Conservation (phyloP, 2,329 filamentous ascomycete species). For the Clonostachys rhizophaga region DNA sequence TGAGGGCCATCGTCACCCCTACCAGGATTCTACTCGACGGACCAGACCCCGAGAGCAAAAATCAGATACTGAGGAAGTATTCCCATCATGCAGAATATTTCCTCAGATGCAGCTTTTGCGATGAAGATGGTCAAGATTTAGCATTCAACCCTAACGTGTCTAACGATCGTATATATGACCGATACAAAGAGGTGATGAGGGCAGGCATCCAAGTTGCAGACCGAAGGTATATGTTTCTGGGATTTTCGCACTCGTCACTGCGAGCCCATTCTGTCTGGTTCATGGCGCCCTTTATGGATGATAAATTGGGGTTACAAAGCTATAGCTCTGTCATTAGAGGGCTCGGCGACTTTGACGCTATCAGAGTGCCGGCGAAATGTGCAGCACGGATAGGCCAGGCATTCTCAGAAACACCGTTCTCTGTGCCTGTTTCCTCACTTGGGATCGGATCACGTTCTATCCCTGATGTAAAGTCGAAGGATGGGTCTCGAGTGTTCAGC, state of each 20-base stretch:
- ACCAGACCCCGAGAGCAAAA: slow-evolving; percentile 63
- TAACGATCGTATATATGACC: slow-evolving; percentile 43
- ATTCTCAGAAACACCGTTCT: slow-evolving; percentile 69
- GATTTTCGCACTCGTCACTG: slow-evolving; percentile 76
- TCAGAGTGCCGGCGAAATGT: slow-evolving; percentile 48
- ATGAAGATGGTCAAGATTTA: slow-evolving; percentile 66
- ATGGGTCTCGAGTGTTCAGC: slow-evolving; percentile 60
- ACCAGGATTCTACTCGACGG: slow-evolving; percentile 51
- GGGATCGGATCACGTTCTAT: slow-evolving; percentile 28
- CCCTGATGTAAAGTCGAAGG: slow-evolving; percentile 43
- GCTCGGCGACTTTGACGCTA: slow-evolving; percentile 45
- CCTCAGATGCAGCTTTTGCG: slow-evolving; percentile 66
- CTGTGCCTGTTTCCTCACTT: slow-evolving; percentile 42
- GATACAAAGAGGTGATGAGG: slow-evolving; percentile 57
- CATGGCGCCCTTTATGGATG: slow-evolving; percentile 38
- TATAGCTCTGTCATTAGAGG: slow-evolving; percentile 36
- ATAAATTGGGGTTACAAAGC: slow-evolving; percentile 20
- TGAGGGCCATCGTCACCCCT: slow-evolving; percentile 56
- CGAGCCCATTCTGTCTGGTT: slow-evolving; percentile 68
- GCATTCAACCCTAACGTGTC: slow-evolving; percentile 46
- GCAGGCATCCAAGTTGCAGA: slow-evolving; percentile 60
- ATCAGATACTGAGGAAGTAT: slow-evolving; percentile 67
- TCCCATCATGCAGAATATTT: slow-evolving; percentile 56
- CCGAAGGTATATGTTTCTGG: slow-evolving; percentile 60
- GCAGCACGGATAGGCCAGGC: slow-evolving; percentile 60